phyloP scores from a whole-genome alignment of 768 basidiomycete genomes.

The Clitopilus passeckerianus region DNA sequence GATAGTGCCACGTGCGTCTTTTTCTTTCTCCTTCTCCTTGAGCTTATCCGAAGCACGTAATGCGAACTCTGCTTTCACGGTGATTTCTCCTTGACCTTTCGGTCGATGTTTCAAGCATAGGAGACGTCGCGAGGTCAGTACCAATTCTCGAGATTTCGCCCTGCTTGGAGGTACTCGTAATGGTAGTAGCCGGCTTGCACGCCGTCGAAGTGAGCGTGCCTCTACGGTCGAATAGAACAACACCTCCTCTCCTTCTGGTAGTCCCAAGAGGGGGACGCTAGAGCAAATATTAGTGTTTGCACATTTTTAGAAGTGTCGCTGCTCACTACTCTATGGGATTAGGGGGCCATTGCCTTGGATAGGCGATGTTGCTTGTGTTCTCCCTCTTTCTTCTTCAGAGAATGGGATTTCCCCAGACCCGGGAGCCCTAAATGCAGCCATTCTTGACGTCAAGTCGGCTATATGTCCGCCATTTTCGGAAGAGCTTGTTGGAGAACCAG shows the following conservation, averaged over 20 bases:
- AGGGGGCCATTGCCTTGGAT: slow-evolving; percentile 43
- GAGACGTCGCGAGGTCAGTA: slow-evolving; percentile 53
- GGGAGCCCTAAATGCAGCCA: slow-evolving; percentile 17
- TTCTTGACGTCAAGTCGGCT: not conserved
- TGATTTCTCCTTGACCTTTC: slow-evolving; percentile 24
- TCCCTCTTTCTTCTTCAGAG: slow-evolving; percentile 37
- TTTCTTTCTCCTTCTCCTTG: slow-evolving; percentile 39
- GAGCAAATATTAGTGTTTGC: not conserved
- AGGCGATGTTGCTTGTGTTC: slow-evolving; percentile 50
- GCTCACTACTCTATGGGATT: slow-evolving; percentile 39
- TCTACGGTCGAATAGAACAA: slow-evolving; percentile 52
- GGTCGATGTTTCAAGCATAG: slow-evolving; percentile 50
- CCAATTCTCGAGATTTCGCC: slow-evolving; percentile 47
- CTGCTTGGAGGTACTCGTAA: slow-evolving; percentile 44
- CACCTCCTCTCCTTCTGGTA: slow-evolving; percentile 38
- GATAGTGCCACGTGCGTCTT: slow-evolving; percentile 39
- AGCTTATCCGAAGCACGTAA: slow-evolving; percentile 28
- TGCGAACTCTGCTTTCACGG: slow-evolving; percentile 50
- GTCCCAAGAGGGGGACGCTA: slow-evolving; percentile 31
- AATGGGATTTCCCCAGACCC: not conserved
- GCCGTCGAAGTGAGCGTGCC: slow-evolving; percentile 45
- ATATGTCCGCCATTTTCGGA: slow-evolving; percentile 25
- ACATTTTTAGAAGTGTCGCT: not conserved
- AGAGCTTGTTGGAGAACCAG: slow-evolving; percentile 36
- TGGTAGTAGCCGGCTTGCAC: slow-evolving; percentile 51